These are phyloP conservation scores for Gardenia jasminoides DNA, from an alignment of 257 asterid species.

Conservation along the genomic window DNA sequence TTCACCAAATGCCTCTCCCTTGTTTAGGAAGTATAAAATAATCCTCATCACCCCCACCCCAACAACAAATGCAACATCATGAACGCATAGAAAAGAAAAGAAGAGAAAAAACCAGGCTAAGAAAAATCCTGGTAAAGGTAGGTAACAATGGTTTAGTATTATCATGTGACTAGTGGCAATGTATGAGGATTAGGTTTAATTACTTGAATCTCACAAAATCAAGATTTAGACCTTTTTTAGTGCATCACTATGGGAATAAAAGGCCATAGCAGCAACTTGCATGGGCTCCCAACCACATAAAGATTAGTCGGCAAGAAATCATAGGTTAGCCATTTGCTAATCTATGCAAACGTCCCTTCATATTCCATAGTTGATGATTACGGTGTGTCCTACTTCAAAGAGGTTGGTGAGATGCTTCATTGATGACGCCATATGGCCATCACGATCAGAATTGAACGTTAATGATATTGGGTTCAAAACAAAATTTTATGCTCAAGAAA, in stretches of 20 bases:
- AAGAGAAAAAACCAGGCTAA: neutral
- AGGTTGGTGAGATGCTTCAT: neutral
- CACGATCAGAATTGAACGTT: neutral
- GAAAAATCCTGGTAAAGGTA: neutral
- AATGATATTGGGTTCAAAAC: neutral
- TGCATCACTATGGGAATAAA: neutral
- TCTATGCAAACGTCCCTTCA: neutral
- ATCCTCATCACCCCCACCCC: neutral
- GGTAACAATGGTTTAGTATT: neutral
- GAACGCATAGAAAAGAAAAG: neutral
- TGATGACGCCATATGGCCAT: slow-evolving; percentile 4
- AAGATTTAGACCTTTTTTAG: neutral
- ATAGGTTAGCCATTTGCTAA: neutral
- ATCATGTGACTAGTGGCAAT: neutral
- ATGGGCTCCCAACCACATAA: neutral
- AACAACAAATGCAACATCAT: neutral
- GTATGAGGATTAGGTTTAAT: neutral
- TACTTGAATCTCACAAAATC: neutral
- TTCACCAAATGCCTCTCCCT: neutral
- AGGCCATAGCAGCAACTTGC: neutral
- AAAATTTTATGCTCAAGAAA: neutral
- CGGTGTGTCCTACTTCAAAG: neutral
- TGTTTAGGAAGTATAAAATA: neutral
- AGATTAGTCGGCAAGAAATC: neutral
- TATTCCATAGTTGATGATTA: neutral